Percentiles rank a stretch among this genome's conserved stretches.
phyloP scores from a whole-genome alignment of 2,329 filamentous ascomycete species.

The Botryotinia narcissicola region DNA sequence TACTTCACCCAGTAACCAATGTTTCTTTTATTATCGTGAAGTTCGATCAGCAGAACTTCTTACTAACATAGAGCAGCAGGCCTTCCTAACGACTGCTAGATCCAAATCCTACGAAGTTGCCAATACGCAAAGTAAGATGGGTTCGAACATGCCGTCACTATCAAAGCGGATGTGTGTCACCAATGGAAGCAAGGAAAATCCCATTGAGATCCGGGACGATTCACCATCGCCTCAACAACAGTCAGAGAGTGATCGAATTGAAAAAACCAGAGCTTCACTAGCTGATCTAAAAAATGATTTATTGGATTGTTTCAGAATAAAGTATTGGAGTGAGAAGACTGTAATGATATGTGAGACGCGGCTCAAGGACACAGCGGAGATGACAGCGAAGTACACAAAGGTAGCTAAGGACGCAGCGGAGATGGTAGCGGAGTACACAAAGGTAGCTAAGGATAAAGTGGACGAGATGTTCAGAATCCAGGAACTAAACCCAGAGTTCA shows the following conservation, averaged over 20 bases:
- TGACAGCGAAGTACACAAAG: background rate
- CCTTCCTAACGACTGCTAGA: background rate
- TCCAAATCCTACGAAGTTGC: background rate
- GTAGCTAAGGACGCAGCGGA: background rate
- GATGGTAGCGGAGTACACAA: background rate
- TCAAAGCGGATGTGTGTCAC: background rate
- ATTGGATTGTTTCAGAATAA: no score
- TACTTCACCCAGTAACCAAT: background rate
- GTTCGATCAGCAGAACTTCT: background rate
- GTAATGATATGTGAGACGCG: rapidly evolving
- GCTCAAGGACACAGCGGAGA: background rate
- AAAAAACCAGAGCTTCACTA: background rate
- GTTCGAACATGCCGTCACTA: background rate
- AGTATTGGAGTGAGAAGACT: no score
- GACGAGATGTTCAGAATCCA: background rate
- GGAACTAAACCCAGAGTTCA: background rate
- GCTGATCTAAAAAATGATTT: rapidly evolving
- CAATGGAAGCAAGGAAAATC: background rate
- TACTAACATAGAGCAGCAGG: background rate
- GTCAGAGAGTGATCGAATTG: background rate
- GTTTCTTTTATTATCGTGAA: background rate
- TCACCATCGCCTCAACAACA: background rate
- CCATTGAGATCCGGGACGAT: background rate
- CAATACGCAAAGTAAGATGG: background rate
- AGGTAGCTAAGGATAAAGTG: background rate